Percentiles rank a stretch among this genome's conserved stretches.
phyloP scores from a whole-genome alignment of 139 green algal species.

The Diplosphaera chodatii region DNA sequence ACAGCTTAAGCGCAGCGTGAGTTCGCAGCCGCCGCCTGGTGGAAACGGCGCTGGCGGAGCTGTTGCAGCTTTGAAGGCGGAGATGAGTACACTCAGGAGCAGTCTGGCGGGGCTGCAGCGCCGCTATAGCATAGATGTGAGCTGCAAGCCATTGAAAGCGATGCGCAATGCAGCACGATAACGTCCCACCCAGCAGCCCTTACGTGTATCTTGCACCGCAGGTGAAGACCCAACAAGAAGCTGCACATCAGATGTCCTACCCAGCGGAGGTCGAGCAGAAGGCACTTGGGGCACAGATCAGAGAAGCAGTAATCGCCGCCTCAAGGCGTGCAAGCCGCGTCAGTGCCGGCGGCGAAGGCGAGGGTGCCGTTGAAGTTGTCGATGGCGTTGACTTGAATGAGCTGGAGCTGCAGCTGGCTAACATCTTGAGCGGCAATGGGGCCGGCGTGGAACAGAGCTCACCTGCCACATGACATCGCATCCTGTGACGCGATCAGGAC shows the following conservation, averaged over 20 bases:
- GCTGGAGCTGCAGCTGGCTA: background rate
- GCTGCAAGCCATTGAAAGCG: too few relatives aligned
- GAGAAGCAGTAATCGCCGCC: background rate
- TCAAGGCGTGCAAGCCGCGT: background rate
- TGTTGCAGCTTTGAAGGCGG: background rate
- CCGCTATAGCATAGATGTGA: background rate
- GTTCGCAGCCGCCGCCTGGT: too few relatives aligned
- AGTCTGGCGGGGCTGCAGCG: background rate
- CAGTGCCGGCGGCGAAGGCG: background rate
- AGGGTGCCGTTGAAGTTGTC: background rate
- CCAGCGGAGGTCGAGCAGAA: too few relatives aligned
- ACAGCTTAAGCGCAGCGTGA: too few relatives aligned
- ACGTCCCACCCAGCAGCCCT: too few relatives aligned
- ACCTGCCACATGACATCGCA: too few relatives aligned
- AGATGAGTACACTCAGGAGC: background rate
- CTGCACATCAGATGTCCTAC: background rate
- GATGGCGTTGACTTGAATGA: background rate
- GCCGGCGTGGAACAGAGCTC: too few relatives aligned
- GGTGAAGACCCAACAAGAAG: background rate
- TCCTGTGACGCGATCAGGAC: too few relatives aligned
- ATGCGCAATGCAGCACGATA: too few relatives aligned
- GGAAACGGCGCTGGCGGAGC: too few relatives aligned
- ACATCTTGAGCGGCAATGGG: background rate
- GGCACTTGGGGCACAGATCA: background rate
- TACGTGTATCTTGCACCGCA: background rate